Evolutionary conservation across 2,329 filamentous ascomycete species (phyloP), one percentile per base, ranked within the genome.

Genomic region (Phialophora verrucosa): DNA sequence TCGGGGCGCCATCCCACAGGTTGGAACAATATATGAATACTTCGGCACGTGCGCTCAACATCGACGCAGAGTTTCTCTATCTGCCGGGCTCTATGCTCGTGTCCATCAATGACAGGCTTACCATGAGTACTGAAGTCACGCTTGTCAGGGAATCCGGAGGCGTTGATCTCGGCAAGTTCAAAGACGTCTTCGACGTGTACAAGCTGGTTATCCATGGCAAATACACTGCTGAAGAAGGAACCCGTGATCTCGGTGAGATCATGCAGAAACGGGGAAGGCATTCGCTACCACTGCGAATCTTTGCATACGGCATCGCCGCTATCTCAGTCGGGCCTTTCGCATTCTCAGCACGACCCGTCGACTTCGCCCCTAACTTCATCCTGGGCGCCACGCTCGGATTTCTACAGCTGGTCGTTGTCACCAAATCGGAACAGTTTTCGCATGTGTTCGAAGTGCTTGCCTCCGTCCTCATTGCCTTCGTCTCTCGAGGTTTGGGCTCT

Each of bases 31-130:
- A 96, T 77, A 89, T 97, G 87, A 89, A 86, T 69, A 96, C 94
- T 91, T 93, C 91, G 8, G 90, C 93, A 1, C 86, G 91, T n/a
- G 91, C 95, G 1, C 84, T 97, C 44, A 91, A 93, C 77, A 93
- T 97, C 17, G 91, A 96, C 70, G 90, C 90, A 5, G 92, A 96
- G 73, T 97, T 95, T 72, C 81, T 97, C 25, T 97, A 97, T 75
- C 87, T 97, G 32, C 93, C 93, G 0, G 91, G 91, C 0, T 96
- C 91, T 74, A 97, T 97, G 93, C 91, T 97, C 64, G 90, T 97
- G 75, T 94, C 92, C 4, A 97, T 97, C 74, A 93, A 88, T 60
- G 81, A 83, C 59, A 66, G 76, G 10, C 72, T 77, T 5, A 82
- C 81, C 0, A 78, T 82, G 42, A 83, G 80, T 7, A 80, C 81